Evolutionary conservation across 164 flowering plant species (phyloP).

Genomic region (Vitis rotundifolia): DNA sequence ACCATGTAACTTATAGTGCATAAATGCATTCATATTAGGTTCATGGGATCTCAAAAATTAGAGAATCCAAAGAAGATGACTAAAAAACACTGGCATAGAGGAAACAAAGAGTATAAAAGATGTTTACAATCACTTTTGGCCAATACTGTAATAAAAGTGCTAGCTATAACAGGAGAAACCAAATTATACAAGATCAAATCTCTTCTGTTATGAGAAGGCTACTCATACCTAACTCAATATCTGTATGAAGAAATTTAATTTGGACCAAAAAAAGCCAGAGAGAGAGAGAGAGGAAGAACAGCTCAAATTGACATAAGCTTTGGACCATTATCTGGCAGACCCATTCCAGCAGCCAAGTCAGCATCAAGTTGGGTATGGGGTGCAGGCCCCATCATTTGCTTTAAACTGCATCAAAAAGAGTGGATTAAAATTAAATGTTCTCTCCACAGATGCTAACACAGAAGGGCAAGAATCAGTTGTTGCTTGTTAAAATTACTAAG

Average conservation of each 20-base stretch:
- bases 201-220: neutral
- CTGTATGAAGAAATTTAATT: neutral
- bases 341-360: conserved; percentile 93
- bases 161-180: neutral
- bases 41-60: too few species aligned
- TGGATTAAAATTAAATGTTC: neutral
- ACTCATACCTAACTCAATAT: too few species aligned
- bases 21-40: too few species aligned
- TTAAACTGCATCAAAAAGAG: conserved; percentile 49
- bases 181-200: conserved; percentile 7
- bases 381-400: conserved; percentile 71
- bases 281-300: neutral
- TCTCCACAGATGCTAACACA: neutral
- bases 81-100: too few species aligned
- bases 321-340: conserved; percentile 95
- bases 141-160: neutral
- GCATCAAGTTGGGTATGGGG: conserved; percentile 98
- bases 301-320: conserved; percentile 81
- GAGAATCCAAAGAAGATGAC: too few species aligned
- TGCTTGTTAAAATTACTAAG: neutral
- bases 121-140: too few species aligned
- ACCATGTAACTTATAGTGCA: too few species aligned
- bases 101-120: too few species aligned
- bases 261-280: neutral
- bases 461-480: neutral